These are phyloP conservation scores for Trichoderma citrinoviride DNA, from an alignment of 2,329 filamentous ascomycete species.

Conservation along the genomic window DNA sequence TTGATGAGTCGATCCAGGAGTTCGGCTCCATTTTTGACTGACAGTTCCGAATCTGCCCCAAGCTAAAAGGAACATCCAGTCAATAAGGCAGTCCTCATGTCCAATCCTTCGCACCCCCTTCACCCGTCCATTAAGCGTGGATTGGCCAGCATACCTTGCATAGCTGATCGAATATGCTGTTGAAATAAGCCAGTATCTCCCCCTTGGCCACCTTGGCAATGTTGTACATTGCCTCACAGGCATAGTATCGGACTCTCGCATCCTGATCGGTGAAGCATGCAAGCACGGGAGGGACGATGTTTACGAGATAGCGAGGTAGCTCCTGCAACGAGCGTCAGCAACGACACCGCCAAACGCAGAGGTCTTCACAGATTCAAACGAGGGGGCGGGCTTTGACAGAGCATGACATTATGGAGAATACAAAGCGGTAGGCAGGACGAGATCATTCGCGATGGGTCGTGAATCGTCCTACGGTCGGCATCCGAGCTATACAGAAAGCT, in stretches of 20 bases:
- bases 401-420: not conserved
- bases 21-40: conserved; percentile 97
- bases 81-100: not conserved
- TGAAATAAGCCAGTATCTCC: conserved; percentile 95
- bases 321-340: conserved; percentile 73
- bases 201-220: conserved; percentile 99
- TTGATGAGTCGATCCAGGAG: conserved; percentile 92
- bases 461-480: not conserved
- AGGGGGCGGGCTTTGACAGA: not conserved
- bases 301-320: conserved; percentile 83
- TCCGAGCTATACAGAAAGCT: not conserved
- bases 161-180: conserved; percentile 94
- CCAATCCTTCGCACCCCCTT: not conserved
- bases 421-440: not conserved
- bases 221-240: conserved; percentile 99
- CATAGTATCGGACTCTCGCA: conserved; percentile 95
- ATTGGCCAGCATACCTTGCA: conserved; percentile 67
- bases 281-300: conserved; percentile 93
- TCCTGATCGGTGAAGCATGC: conserved; percentile 98
- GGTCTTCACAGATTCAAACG: not conserved
- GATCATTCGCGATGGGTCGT: not conserved
- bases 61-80: conserved; percentile 53
- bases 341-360: not conserved
- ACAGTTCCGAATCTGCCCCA: conserved; percentile 91
- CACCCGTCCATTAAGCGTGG: not conserved